Evolutionary conservation across 169 alveolate genomes (phyloP).

Genomic region (Cystoisospora suis): DNA sequence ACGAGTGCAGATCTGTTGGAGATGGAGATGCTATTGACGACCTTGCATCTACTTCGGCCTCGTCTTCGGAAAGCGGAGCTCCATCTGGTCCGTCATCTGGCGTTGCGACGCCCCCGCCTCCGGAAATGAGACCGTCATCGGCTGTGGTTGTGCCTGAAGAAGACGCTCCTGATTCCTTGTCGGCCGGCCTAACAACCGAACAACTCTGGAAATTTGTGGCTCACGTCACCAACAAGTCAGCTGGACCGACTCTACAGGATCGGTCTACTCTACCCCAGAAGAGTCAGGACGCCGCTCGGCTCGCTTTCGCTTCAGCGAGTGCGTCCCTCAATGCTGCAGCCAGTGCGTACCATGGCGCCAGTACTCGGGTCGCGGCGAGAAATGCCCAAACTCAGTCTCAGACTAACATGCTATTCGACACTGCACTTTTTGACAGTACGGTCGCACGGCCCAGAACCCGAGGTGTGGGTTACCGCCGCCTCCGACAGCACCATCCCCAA

Average conservation of each 20-base stretch:
- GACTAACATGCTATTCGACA: neutral
- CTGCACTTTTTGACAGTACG: neutral
- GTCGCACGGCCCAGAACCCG: neutral
- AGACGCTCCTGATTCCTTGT: neutral
- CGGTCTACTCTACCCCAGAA: too few relatives aligned
- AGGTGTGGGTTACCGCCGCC: neutral
- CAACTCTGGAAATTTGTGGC: conserved; percentile 8
- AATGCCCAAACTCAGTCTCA: neutral
- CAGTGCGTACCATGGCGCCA: neutral
- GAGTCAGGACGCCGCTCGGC: neutral
- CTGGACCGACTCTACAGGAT: too few relatives aligned
- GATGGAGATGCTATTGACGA: too few relatives aligned
- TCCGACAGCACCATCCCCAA: neutral
- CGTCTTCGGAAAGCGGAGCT: too few relatives aligned
- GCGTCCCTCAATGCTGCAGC: neutral
- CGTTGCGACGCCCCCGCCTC: too few relatives aligned
- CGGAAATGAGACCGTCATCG: too few relatives aligned
- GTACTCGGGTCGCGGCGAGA: too few relatives aligned
- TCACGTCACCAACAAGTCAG: neutral
- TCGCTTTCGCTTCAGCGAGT: neutral
- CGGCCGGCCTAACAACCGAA: neutral
- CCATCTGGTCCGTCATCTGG: too few relatives aligned
- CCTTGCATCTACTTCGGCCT: too few relatives aligned
- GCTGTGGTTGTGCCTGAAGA: neutral
- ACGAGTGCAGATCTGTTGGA: too few relatives aligned